These are phyloP conservation scores for Globomyces sp. DNA, from an alignment of 371 early-diverging fungal species.

Conservation along the genomic window DNA sequence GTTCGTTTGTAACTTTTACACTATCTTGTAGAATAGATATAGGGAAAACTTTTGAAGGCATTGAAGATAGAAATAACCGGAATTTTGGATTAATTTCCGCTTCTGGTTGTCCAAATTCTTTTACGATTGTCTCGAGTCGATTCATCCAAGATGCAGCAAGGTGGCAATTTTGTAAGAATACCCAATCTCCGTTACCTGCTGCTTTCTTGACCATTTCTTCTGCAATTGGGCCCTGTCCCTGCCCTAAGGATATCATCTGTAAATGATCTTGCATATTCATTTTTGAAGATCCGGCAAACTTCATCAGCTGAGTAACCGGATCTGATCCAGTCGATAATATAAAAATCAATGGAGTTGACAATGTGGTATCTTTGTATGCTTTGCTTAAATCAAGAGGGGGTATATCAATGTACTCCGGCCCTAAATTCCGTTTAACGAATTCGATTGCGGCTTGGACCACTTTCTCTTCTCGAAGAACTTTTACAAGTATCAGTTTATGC, in stretches of 20 bases:
- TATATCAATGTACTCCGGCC: slow-evolving; percentile 51
- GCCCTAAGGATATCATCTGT: slow-evolving; percentile 58
- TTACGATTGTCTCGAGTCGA: slow-evolving; percentile 47
- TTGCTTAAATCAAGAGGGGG: slow-evolving; percentile 53
- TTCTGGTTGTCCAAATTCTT: slow-evolving; percentile 41
- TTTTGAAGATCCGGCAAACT: slow-evolving; percentile 50
- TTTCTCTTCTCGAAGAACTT: slow-evolving; percentile 57
- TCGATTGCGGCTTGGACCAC: slow-evolving; percentile 44
- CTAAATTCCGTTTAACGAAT: slow-evolving; percentile 50
- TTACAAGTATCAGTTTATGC: slow-evolving; percentile 49
- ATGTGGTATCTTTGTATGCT: slow-evolving; percentile 51
- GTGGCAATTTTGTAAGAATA: slow-evolving; percentile 60
- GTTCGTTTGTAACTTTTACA: slow-evolving; percentile 60
- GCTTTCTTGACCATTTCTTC: slow-evolving; percentile 50
- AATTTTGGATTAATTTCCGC: slow-evolving; percentile 47
- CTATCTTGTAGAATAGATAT: slow-evolving; percentile 54
- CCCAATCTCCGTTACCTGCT: slow-evolving; percentile 49
- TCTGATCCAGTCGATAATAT: slow-evolving; percentile 58
- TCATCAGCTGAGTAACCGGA: slow-evolving; percentile 49
- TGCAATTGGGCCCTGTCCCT: slow-evolving; percentile 61
- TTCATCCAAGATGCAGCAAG: slow-evolving; percentile 60
- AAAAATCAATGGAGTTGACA: slow-evolving; percentile 51
- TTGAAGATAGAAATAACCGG: slow-evolving; percentile 55
- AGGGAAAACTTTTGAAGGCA: slow-evolving; percentile 60
- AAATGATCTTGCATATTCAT: slow-evolving; percentile 51